These are phyloP conservation scores for Rhodosporidiobolus sp. DNA, from an alignment of 768 basidiomycete species.

Conservation along the genomic window DNA sequence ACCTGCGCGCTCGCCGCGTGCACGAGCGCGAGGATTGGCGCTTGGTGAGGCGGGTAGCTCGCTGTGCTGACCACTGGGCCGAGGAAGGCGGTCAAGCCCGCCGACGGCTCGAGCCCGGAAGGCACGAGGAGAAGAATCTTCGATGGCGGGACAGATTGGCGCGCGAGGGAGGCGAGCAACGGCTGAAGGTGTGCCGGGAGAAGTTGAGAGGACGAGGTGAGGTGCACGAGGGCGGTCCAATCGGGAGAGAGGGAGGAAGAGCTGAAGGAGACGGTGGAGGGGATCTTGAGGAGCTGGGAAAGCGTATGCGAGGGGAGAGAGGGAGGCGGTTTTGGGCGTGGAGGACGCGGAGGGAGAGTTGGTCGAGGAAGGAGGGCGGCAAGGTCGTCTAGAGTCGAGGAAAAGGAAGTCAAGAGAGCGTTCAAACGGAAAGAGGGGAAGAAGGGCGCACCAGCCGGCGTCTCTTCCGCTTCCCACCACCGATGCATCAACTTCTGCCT, in stretches of 20 bases:
- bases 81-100: conserved; percentile 11
- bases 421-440: neutral
- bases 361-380: conserved; percentile 25
- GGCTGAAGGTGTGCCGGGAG: conserved; percentile 5
- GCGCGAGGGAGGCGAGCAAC: conserved; percentile 7
- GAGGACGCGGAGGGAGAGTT: conserved; percentile 7
- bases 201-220: conserved; percentile 28
- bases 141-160: conserved; percentile 10
- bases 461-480: conserved; percentile 31
- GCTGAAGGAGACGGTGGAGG: conserved; percentile 19
- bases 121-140: conserved; percentile 29
- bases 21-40: conserved; percentile 9
- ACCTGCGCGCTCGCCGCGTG: neutral
- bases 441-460: neutral
- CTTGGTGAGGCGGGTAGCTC: neutral
- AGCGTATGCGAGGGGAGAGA: conserved; percentile 21
- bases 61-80: neutral
- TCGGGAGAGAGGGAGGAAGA: conserved; percentile 1
- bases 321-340: conserved; percentile 13
- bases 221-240: conserved; percentile 30
- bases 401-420: neutral
- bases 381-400: conserved; percentile 6
- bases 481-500: conserved; percentile 11
- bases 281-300: conserved; percentile 24
- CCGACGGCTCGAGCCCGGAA: conserved; percentile 1